Conservation (phyloP, 1,284 basidiomycete genomes). For the Fereydounia khargensis region DNA sequence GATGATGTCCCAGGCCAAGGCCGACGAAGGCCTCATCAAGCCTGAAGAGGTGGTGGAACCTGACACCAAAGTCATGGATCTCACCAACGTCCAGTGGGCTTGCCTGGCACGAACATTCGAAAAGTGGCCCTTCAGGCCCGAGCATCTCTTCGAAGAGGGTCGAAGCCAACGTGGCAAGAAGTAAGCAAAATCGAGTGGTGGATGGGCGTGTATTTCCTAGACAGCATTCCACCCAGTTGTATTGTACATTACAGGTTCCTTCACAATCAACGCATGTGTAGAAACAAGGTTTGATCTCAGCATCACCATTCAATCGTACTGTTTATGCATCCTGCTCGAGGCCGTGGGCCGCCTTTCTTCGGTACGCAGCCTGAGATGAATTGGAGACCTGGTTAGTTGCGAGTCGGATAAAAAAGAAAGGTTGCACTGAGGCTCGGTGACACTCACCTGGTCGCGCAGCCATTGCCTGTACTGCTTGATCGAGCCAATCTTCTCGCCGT, state of each 20-base stretch:
- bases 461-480: constrained; percentile 53
- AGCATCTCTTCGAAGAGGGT: constrained; percentile 38
- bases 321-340: constrained; percentile 35
- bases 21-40: constrained; percentile 14
- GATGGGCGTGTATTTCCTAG: too few species aligned
- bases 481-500: constrained; percentile 52
- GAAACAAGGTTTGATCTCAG: too few species aligned
- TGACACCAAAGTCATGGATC: constrained; percentile 25
- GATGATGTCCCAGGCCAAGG: constrained; percentile 28
- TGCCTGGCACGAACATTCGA: constrained; percentile 48
- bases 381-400: too few species aligned
- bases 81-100: constrained; percentile 50
- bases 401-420: too few species aligned
- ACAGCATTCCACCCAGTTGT: too few species aligned
- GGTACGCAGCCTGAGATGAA: constrained; percentile 25
- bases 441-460: constrained; percentile 47
- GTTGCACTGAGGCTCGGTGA: background rate
- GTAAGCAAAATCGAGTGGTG: too few species aligned
- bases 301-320: too few species aligned
- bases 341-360: constrained; percentile 49
- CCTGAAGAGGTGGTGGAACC: constrained; percentile 32
- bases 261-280: too few species aligned
- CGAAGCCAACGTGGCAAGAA: too few species aligned
- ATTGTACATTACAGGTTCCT: too few species aligned
- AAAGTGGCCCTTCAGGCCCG: constrained; percentile 53